Evolutionary conservation across 2,329 filamentous ascomycete genomes (phyloP), one percentile per base, ranked within the genome.

Genomic region (Pseudocercospora ulei): DNA sequence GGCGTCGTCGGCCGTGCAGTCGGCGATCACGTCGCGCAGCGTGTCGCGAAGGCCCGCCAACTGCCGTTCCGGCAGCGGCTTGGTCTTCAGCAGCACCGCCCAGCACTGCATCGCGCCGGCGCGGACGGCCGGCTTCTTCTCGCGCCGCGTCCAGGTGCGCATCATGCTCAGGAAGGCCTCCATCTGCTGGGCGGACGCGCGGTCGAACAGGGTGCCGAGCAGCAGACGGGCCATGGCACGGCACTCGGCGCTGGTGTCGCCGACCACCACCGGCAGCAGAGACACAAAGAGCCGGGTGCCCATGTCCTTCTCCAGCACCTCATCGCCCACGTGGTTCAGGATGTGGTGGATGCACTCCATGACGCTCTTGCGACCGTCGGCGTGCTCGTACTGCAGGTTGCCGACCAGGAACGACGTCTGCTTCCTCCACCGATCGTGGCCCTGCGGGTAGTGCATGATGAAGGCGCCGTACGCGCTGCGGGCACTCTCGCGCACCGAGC

Each of bases 391-490:
- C 43, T 88, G 80, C 48, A 98, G 68, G 56, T 98, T 98, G 53
- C 83, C 82, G 34, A 92, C 74, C 33, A 98, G 70, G 58, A 96
- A 98, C 39, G 73, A 76, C 35, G 95, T 72, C 57, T 96, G 88
- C 59, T 93, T 93, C 24, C 75, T 73, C 78, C 90, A 92, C 8
- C 90, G 74, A 47, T 78, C 82, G 62, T 86, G 87, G 54, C 82
- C 85, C 59, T 96, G 90, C 0, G 90, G 88, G 56, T 95, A 98
- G 38, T 95, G 86, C 49, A 87, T 76, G 39, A 98, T 67, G 64
- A 98, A 98, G 51, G 95, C 85, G 61, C 94, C 81, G 62, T 92
- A 98, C 8, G 85, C 81, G 12, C 85, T 85, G 40, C 90, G 74
- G 8, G 88, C 87, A 23, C 93, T 69, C 58, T 95, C 85, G 36